These are phyloP conservation scores for Phytophthora sp. DNA, from an alignment of 352 stramenopile species.

Conservation along the genomic window DNA sequence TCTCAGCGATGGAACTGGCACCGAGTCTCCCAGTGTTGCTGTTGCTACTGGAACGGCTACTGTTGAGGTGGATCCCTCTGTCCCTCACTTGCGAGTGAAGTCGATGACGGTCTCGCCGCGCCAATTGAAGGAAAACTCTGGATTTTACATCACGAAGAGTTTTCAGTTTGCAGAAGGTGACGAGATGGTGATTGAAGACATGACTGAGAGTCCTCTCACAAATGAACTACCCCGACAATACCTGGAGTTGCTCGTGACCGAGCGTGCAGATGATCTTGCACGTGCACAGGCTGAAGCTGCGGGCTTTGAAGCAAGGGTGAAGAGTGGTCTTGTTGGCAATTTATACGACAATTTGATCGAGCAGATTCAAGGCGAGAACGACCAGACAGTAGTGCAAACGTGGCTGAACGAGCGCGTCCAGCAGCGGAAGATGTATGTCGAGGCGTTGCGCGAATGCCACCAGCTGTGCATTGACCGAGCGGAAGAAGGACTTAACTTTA, in stretches of 20 bases:
- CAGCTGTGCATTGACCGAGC: conserved; percentile 71
- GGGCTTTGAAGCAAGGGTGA: conserved; percentile 70
- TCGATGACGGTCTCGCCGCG: conserved; percentile 78
- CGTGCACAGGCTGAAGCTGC: conserved; percentile 56
- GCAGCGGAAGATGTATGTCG: conserved; percentile 72
- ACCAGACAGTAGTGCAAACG: conserved; percentile 67
- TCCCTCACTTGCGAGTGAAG: conserved; percentile 65
- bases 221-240: conserved; percentile 86
- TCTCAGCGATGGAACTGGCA: conserved; percentile 37
- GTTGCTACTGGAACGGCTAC: conserved; percentile 16
- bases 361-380: conserved; percentile 84
- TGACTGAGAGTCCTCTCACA: conserved; percentile 80
- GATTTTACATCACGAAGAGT: conserved; percentile 81
- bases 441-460: conserved; percentile 71
- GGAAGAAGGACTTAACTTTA: conserved; percentile 79
- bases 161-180: conserved; percentile 80
- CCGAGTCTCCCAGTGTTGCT: conserved; percentile 34
- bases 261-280: conserved; percentile 59
- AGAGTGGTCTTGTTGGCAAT: conserved; percentile 60
- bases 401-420: conserved; percentile 81
- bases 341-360: conserved; percentile 88
- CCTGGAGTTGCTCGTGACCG: conserved; percentile 64
- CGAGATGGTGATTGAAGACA: conserved; percentile 84
- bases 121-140: conserved; percentile 76
- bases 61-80: conserved; percentile 30